Evolutionary conservation across 1,284 basidiomycete genomes (phyloP).

Genomic region (Cryptococcus wingfieldii): DNA sequence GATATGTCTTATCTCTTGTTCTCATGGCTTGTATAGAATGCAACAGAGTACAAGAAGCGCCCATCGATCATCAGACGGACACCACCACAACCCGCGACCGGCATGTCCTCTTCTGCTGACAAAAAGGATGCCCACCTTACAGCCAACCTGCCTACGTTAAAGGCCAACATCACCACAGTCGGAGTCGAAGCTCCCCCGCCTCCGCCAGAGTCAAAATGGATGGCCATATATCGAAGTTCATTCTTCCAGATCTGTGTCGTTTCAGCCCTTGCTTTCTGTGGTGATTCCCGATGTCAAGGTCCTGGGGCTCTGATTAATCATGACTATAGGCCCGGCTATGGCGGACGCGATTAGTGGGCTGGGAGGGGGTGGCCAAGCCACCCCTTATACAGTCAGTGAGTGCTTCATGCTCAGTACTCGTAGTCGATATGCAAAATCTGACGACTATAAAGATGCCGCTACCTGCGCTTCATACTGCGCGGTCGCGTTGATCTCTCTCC

Average conservation of each 20-base stretch:
- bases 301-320: neutral
- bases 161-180: conserved; percentile 1
- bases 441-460: conserved; percentile 7
- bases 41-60: neutral
- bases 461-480: conserved; percentile 10
- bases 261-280: conserved; percentile 8
- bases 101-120: neutral
- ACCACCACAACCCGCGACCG: neutral
- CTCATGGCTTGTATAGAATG: too few species aligned
- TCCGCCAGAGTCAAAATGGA: neutral
- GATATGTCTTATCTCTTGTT: too few species aligned
- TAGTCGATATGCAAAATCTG: neutral
- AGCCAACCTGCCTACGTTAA: neutral
- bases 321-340: conserved; percentile 7
- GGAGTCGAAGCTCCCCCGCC: conserved; percentile 1
- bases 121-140: neutral
- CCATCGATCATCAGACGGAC: neutral
- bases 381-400: conserved; percentile 10
- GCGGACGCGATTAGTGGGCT: conserved; percentile 11
- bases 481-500: conserved; percentile 12
- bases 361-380: conserved; percentile 14
- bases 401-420: neutral
- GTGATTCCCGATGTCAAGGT: neutral
- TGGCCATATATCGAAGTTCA: conserved; percentile 4
- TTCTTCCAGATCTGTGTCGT: conserved; percentile 8